Percentiles rank a stretch among this genome's conserved stretches.
Evolutionary conservation across 768 basidiomycete species (phyloP).

Genomic region (Collybiopsis luxurians): DNA sequence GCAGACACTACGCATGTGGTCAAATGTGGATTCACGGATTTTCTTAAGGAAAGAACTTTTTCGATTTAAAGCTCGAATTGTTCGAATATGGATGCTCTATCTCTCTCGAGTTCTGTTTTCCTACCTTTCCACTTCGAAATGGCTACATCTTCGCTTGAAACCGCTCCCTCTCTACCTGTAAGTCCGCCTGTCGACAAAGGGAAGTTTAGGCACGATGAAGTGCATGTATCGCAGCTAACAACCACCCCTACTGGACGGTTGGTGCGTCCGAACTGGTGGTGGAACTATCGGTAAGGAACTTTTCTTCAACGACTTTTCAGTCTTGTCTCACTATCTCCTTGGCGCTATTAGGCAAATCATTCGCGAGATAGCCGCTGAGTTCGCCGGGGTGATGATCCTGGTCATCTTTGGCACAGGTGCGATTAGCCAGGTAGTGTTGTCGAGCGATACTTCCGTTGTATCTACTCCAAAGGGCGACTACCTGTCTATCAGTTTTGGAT

Average conservation of each 20-base stretch:
- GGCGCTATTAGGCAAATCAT: constrained; percentile 12
- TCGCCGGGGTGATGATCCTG: constrained; percentile 43
- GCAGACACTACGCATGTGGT: not conserved
- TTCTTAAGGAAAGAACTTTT: not conserved
- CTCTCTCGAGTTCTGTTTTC: no score
- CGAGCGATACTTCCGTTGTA: constrained; percentile 30
- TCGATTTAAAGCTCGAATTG: not conserved
- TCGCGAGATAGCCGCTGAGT: constrained; percentile 40
- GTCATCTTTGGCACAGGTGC: constrained; percentile 43
- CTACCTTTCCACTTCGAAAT: not conserved
- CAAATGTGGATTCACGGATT: not conserved
- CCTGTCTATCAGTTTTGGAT: constrained; percentile 39
- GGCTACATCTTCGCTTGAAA: not conserved
- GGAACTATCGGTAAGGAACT: constrained; percentile 2
- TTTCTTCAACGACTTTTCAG: not conserved
- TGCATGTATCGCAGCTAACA: not conserved
- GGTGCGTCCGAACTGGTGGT: constrained; percentile 6
- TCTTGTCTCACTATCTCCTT: no score
- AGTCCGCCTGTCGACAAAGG: not conserved
- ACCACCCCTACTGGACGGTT: not conserved
- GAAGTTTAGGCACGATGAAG: not conserved
- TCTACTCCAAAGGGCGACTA: constrained; percentile 42
- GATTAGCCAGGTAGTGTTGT: constrained; percentile 39
- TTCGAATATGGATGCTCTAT: not conserved
- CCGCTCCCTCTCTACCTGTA: not conserved